These are phyloP conservation scores for Solanum lycopersicoides DNA, from an alignment of 257 asterid species.

Conservation along the genomic window DNA sequence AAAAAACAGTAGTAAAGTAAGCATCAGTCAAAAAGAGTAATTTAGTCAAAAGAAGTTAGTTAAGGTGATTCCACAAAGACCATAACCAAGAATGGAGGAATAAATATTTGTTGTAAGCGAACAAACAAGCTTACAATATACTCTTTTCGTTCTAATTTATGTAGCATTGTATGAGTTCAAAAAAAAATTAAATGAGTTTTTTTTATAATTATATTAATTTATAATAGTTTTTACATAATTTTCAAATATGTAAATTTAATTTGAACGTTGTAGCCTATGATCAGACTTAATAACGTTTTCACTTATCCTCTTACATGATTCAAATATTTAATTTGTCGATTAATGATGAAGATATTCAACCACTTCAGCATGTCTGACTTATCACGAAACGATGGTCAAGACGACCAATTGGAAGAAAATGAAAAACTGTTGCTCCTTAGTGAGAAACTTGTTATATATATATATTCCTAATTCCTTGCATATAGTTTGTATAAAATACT, in stretches of 20 bases:
- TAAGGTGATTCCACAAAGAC: neutral
- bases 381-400: neutral
- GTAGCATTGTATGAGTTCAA: neutral
- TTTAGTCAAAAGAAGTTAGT: neutral
- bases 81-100: neutral
- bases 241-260: too few relatives aligned
- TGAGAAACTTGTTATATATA: neutral
- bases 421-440: neutral
- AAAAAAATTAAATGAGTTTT: neutral
- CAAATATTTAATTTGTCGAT: too few relatives aligned
- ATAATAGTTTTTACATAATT: too few relatives aligned
- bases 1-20: neutral
- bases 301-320: neutral
- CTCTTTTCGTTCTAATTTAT: neutral
- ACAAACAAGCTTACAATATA: neutral
- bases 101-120: neutral
- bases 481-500: neutral
- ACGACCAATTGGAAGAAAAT: too few relatives aligned
- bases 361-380: accelerated
- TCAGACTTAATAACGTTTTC: too few relatives aligned
- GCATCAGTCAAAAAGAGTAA: neutral
- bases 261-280: neutral
- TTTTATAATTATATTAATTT: too few relatives aligned
- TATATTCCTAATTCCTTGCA: neutral
- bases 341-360: too few relatives aligned